These are phyloP conservation scores for Eimeria falciformis DNA, from an alignment of 169 alveolate genomes.

Conservation along the genomic window DNA sequence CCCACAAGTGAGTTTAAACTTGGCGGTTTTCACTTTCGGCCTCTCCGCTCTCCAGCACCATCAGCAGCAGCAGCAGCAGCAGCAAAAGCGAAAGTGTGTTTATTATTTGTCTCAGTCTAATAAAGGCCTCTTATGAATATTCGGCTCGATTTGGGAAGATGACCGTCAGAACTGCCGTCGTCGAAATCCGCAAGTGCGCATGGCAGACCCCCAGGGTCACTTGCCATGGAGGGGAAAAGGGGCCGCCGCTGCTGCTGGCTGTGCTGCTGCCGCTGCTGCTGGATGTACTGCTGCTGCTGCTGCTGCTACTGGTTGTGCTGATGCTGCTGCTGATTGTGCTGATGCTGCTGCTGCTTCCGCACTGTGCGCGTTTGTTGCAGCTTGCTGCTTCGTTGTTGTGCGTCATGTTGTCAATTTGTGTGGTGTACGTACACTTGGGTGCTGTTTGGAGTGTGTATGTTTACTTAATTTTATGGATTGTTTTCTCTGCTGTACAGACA, in stretches of 20 bases:
- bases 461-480: neutral
- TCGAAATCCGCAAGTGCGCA: slow-evolving; percentile 87
- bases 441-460: neutral
- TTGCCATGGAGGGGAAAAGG: neutral
- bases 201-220: slow-evolving; percentile 3
- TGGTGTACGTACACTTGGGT: neutral
- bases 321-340: slow-evolving; percentile 1
- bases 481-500: slow-evolving; percentile 80
- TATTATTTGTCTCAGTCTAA: slow-evolving; percentile 76
- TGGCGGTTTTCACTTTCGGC: too few species aligned
- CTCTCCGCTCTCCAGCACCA: too few species aligned
- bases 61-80: too few species aligned
- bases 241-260: slow-evolving; percentile 2
- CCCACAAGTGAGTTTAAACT: too few species aligned
- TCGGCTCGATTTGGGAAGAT: slow-evolving; percentile 86
- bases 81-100: neutral
- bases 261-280: neutral
- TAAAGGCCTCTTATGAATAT: slow-evolving; percentile 87
- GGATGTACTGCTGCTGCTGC: neutral
- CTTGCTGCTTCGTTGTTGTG: too few species aligned
- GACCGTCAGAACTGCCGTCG: slow-evolving; percentile 87
- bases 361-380: too few species aligned
- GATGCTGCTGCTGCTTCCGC: too few species aligned
- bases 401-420: neutral
- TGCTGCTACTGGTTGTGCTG: neutral